Base-by-base conservation (phyloP, 306 rosid species). In the Cajanus cajan region DNA sequence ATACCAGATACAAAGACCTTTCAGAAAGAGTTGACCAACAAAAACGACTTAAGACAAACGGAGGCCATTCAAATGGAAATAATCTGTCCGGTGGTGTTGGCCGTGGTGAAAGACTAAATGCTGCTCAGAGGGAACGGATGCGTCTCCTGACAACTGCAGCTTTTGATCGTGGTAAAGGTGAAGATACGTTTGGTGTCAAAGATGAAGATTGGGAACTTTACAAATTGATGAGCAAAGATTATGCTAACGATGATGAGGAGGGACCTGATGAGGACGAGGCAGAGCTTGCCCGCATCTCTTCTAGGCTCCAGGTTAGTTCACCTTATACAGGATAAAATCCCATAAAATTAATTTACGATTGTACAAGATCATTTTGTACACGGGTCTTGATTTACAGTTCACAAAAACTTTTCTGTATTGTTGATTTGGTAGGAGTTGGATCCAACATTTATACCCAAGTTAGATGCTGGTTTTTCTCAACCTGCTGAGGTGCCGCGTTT, bases 71-170 rank as follows among this genome's bases (percentile, higher is more conserved):
- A 39, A 73, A 55, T n/a, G 40, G 54, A 24, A 73, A 55, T 73
- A 73, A 55, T 73, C 8, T 73, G 25, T 39, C 78, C 4, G 54
- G 78, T 55, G 39, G 40, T 73, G 37, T 73, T 73, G 78, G 93
- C 9, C 93, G 95, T 50, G 95, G 97, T n/a, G 97, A 92, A 86
- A 84, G 97, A 70, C 63, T 92, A 68, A 92, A 82, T 83, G 95
- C 97, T 77, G 89, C 95, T 75, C 90, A 92, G 83, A 86, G 92
- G 77, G 97, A 92, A 73, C 86, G 97, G 63, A 92, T 92, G 97
- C 97, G 95, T 64, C 93, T 92, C 73, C 80, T 92, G 88, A 92
- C 97, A 41, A 92, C 97, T 39, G 97, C 95, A 18, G 95, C 95
- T 82, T 92, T 87, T 66, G 95, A 90, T 83, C 92, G 93, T 4